Base-by-base conservation (phyloP, 1,284 basidiomycete genomes). In the Polyporus tsugae region DNA sequence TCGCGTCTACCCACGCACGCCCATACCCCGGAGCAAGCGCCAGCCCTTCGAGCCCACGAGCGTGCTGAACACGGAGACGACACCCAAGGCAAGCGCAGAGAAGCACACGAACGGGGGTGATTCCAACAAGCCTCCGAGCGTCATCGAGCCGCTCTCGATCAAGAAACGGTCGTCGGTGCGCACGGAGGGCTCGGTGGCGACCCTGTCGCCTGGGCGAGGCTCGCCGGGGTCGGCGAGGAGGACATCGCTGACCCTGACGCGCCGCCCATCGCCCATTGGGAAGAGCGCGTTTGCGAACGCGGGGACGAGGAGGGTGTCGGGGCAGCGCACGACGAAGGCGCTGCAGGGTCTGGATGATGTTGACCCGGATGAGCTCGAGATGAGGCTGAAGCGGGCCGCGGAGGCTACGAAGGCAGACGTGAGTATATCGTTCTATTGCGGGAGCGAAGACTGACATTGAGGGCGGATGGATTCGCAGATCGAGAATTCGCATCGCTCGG, bases 91-190 rank as follows among this genome's bases (percentile, higher is more conserved):
- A 38, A 65, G 75, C 29, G 72, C 74, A 57, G 75, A 76, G 46
- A 19, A 33, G 57, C 42, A 22, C 10, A 65, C 52, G 52, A 35
- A 15, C 17, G 52, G 52, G 29, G 25, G 38, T 29, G 71, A 69
- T 29, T 53, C 63, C 10, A 17, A 38, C 66, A 69, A 62, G 57
- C 69, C 49, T 61, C 73, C 70, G 36, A 70, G 66, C 57, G 67
- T 42, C 53, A 68, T 93, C 36, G 91, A 92, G 74, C 93, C 93
- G 10, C 81, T 95, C 65, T 91, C 89, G 1, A 94, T 95, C 76
- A 93, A 91, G 83, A 94, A 95, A 82, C 94, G 93, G 79, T 81
- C 85, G 4, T 91, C 90, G 5, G 82, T 86, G 46, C 85, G 86
- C 52, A 81, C 80, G 55, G 78, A 79, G 66, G 49, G 65, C 25